phyloP scores from a whole-genome alignment of 2,329 filamentous ascomycete species.

The Apiospora arundinis region DNA sequence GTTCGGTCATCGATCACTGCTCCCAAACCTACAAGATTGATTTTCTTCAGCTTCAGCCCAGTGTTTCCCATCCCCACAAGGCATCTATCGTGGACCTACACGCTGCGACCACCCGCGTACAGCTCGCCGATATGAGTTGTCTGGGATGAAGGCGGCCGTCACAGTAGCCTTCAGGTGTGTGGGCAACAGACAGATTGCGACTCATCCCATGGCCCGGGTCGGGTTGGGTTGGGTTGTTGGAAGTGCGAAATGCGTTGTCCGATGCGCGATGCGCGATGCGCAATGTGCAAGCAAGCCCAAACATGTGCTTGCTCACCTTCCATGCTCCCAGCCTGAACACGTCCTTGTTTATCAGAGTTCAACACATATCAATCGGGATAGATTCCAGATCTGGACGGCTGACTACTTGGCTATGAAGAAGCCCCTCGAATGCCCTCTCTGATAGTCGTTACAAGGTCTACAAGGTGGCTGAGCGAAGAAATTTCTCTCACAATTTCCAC shows the following conservation, averaged over 20 bases:
- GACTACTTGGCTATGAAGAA: not conserved
- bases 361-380: not conserved
- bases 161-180: not conserved
- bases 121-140: not conserved
- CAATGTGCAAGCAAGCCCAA: not conserved
- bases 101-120: not conserved
- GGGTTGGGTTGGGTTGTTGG: not conserved
- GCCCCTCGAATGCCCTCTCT: not conserved
- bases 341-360: not conserved
- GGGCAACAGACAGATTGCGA: conserved; percentile 6
- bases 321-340: not conserved
- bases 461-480: not conserved
- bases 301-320: not conserved
- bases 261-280: not conserved
- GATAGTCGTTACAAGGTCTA: not conserved
- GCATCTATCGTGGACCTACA: conserved; percentile 6
- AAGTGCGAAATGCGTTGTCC: not conserved
- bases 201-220: not conserved
- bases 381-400: not conserved
- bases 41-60: not conserved
- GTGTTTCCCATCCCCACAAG: not conserved
- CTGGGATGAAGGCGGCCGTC: not conserved
- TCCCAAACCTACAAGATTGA: not conserved
- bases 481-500: not conserved
- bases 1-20: not conserved